A percentile compares a stretch with the other conserved stretches of the same genome.
Conservation (phyloP, 139 green algal genomes). For the Ostreobium quekettii region DNA sequence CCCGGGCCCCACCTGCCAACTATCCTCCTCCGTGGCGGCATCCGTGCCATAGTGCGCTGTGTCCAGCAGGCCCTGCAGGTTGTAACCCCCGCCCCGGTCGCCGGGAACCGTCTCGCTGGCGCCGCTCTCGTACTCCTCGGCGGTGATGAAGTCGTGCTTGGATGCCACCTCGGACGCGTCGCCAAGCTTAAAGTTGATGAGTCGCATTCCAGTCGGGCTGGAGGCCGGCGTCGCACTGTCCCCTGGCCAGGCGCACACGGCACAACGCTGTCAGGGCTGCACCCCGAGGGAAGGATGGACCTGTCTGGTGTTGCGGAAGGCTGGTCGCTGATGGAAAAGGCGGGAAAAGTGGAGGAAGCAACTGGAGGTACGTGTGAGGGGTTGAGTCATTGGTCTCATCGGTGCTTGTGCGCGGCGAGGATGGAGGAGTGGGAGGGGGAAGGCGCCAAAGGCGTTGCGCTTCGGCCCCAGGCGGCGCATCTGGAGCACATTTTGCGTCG, state of each 20-base stretch:
- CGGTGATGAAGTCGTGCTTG: background rate
- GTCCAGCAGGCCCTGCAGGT: background rate
- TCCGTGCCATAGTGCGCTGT: background rate
- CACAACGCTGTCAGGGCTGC: background rate
- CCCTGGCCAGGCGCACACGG: background rate
- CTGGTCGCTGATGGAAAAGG: background rate
- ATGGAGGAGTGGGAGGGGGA: too few species aligned
- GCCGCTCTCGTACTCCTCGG: background rate
- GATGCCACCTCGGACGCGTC: background rate
- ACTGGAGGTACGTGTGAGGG: background rate
- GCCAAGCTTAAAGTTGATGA: background rate
- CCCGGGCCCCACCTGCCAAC: background rate
- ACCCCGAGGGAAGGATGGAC: background rate
- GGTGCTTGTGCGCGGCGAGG: too few species aligned
- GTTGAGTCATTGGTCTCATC: too few species aligned
- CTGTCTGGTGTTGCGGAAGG: background rate
- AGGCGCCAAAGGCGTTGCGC: too few species aligned
- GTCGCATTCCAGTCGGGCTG: background rate
- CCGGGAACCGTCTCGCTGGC: background rate
- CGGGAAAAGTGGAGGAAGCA: background rate
- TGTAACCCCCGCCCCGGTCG: background rate
- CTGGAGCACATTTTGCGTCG: too few species aligned
- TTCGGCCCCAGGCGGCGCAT: too few species aligned
- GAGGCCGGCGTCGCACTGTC: too few species aligned
- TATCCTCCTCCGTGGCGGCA: background rate